Conservation (phyloP, 2,329 filamentous ascomycete genomes). For the Ophiostoma perfectum region DNA sequence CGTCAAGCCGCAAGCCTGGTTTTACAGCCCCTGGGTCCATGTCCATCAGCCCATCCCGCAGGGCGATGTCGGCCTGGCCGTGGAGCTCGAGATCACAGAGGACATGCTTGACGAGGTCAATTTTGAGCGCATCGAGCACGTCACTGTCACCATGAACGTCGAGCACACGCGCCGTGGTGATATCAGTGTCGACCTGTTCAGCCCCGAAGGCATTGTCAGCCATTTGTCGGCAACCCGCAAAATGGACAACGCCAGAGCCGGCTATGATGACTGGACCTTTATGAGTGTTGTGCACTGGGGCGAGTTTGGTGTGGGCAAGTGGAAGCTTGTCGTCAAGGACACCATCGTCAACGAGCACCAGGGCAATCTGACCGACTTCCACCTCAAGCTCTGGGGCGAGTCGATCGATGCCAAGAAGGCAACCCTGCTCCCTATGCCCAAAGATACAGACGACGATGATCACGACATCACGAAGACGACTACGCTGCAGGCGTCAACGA, state of each 20-base stretch:
- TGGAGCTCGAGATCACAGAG: slow-evolving; percentile 73
- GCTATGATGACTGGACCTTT: slow-evolving; percentile 95
- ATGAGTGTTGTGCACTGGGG: slow-evolving; percentile 99
- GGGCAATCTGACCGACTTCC: slow-evolving; percentile 85
- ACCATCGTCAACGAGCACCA: slow-evolving; percentile 67
- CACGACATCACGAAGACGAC: slow-evolving; percentile 63
- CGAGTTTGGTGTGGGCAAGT: slow-evolving; percentile 78
- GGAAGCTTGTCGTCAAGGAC: slow-evolving; percentile 88
- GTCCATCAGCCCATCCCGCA: slow-evolving; percentile 82
- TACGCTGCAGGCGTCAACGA: slow-evolving; percentile 57
- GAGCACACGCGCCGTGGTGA: slow-evolving; percentile 83
- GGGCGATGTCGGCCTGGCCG: slow-evolving; percentile 71
- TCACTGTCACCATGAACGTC: slow-evolving; percentile 96
- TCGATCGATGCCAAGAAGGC: slow-evolving; percentile 70
- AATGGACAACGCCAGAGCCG: slow-evolving; percentile 58
- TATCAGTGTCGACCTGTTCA: slow-evolving; percentile 84
- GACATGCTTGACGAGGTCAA: slow-evolving; percentile 80
- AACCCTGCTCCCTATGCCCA: slow-evolving; percentile 71
- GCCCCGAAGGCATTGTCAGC: slow-evolving; percentile 74
- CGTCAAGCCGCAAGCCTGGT: slow-evolving; percentile 95
- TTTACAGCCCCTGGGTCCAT: slow-evolving; percentile 86
- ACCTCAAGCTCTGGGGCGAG: slow-evolving; percentile 90
- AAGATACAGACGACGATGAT: slow-evolving; percentile 75
- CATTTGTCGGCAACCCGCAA: slow-evolving; percentile 73
- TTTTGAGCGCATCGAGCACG: slow-evolving; percentile 80